Evolutionary conservation across 108 stramenopile species (phyloP).

Genomic region (Aureococcus anophagefferens): DNA sequence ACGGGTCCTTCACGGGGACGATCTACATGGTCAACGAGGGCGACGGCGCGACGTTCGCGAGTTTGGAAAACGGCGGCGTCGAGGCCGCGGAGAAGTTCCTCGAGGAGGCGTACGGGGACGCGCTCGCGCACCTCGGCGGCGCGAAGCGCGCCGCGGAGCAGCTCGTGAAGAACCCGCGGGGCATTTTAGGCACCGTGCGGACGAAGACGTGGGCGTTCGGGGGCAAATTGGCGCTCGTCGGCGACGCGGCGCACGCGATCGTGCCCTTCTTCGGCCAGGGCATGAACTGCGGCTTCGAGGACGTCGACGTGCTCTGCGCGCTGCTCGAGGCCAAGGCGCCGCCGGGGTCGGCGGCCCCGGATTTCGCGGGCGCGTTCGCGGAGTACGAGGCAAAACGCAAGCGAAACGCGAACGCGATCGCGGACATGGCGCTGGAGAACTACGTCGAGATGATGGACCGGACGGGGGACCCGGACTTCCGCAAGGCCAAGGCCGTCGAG

Average conservation of each 20-base stretch:
- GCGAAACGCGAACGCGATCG: conserved; percentile 19
- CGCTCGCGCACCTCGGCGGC: conserved; percentile 3
- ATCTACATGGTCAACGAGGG: conserved; percentile 16
- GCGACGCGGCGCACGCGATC: conserved; percentile 38
- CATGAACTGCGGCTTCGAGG: conserved; percentile 31
- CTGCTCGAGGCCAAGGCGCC: neutral
- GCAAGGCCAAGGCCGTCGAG: conserved; percentile 14
- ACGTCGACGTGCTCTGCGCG: conserved; percentile 12
- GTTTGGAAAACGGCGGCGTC: neutral
- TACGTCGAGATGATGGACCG: conserved; percentile 27
- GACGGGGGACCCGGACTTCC: conserved; percentile 13
- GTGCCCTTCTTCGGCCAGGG: conserved; percentile 41
- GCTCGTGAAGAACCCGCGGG: conserved; percentile 19
- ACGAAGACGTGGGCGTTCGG: conserved; percentile 17
- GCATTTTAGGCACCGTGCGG: conserved; percentile 17
- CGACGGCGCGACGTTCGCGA: neutral
- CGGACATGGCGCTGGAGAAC: conserved; percentile 22
- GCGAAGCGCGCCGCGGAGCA: conserved; percentile 3
- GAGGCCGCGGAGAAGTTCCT: conserved; percentile 13
- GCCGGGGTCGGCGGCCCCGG: neutral
- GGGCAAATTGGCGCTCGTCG: conserved; percentile 10
- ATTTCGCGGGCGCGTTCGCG: neutral
- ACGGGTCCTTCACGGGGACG: conserved; percentile 29
- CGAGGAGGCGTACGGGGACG: conserved; percentile 15
- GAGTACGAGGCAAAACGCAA: conserved; percentile 3